A percentile compares a stretch with the other conserved stretches of the same genome.
phyloP scores from a whole-genome alignment of 306 rosid species.

The Ormosia emarginata region DNA sequence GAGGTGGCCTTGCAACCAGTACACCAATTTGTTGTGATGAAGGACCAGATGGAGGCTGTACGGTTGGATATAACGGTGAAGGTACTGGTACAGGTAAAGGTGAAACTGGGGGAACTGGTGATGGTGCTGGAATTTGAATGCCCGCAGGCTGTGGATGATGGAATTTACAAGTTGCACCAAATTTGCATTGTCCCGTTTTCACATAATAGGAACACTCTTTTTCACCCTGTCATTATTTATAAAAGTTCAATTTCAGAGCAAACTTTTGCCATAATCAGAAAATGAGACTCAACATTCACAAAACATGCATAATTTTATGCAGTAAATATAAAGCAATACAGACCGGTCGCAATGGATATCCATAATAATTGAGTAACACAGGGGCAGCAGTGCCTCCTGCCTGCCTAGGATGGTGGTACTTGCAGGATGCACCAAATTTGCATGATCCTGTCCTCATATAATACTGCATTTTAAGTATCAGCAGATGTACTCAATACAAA shows the following conservation, averaged over 20 bases:
- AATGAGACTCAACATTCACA: conserved; percentile 4
- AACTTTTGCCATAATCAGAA: not conserved
- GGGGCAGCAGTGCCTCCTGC: conserved; percentile 49
- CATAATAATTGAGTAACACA: conserved; percentile 60
- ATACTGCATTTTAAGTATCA: conserved; percentile 57
- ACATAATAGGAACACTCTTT: conserved; percentile 91
- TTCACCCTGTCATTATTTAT: conserved; percentile 66
- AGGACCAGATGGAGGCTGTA: conserved; percentile 72
- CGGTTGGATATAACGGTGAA: conserved; percentile 55
- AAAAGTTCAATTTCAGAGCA: conserved; percentile 10
- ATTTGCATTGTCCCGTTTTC: conserved; percentile 96
- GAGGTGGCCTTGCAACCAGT: conserved; percentile 80
- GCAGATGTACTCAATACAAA: conserved; percentile 28
- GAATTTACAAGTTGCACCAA: conserved; percentile 87
- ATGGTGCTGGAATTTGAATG: conserved; percentile 52
- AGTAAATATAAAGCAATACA: conserved; percentile 28
- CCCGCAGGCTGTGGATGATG: conserved; percentile 82
- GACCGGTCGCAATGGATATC: conserved; percentile 64
- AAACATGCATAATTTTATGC: not conserved
- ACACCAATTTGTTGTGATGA: conserved; percentile 77
- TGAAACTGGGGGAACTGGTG: conserved; percentile 51
- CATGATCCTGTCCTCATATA: conserved; percentile 79
- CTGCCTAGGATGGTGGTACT: conserved; percentile 86
- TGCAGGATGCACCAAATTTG: conserved; percentile 86
- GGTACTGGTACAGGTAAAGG: conserved; percentile 52